Evolutionary conservation across 345 rosid species (phyloP), one percentile per base, ranked within the genome.

Genomic region (Trapa bicornis): DNA sequence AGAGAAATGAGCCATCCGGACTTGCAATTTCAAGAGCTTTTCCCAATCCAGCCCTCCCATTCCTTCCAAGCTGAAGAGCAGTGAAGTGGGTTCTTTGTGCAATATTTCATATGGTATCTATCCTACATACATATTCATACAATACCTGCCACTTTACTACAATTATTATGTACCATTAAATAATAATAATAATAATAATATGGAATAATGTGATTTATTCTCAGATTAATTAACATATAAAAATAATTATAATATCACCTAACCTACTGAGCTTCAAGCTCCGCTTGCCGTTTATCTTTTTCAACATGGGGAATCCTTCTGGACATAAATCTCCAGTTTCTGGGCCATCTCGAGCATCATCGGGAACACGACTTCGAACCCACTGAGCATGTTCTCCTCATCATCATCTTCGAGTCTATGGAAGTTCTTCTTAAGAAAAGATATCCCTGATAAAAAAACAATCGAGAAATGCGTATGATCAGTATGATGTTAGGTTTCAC

Each of bases 51-150:
- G 73, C 61, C 75, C 87, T 54, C 74, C 73, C 92, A 95, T 86
- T 61, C 99, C 99, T 73, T 95, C 99, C 78, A 95, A 81, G 81
- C 96, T 95, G 73, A 87, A 92, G 68, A 95, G 86, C 73, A 95
- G 80, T 63, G 97, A 86, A 76, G 99, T 95, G 78, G 99, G 96
- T 71, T 86, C 79, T 50, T 77, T 77, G 73, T 89, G 90, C 96
- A 95, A 77, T 69, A 85, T 85, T 71, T 84, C 89, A 73, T 81
- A 83, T 0, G 99, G 94, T 78, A 95, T 95, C 93, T n/a, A n/a
- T n/a, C n/a, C 15, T 45, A 41, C 43, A 41, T 41, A 41, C 7
- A 41, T 41, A 4, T 41, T 41, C 43, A 41, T 41, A 3, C n/a
- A n/a, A n/a, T n/a, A n/a, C n/a, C n/a, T n/a, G n/a, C n/a, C n/a